phyloP scores from a whole-genome alignment of 1,139 yeast genomes.

The Debaryomyces sp. region DNA sequence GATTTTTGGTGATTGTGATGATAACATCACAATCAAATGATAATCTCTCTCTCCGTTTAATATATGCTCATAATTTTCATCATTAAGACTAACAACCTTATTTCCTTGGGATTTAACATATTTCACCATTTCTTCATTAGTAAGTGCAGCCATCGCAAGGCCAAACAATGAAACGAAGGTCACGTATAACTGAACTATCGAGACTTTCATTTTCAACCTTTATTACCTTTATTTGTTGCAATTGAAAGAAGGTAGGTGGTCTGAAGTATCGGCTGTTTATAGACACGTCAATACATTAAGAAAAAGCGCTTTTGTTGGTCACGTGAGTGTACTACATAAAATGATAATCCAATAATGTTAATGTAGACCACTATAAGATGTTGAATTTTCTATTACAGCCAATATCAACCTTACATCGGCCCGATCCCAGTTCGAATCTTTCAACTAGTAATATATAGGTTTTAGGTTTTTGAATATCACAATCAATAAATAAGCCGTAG shows the following conservation, averaged over 20 bases:
- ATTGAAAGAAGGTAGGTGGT: neutral
- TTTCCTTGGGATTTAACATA: slow-evolving; percentile 23
- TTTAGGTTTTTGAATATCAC: slow-evolving; percentile 27
- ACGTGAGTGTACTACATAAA: neutral
- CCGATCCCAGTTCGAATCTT: slow-evolving; percentile 51
- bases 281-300: slow-evolving; percentile 3
- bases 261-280: neutral
- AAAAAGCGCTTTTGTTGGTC: neutral
- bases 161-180: slow-evolving; percentile 17
- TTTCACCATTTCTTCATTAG: slow-evolving; percentile 29
- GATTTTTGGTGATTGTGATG: slow-evolving; percentile 73
- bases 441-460: slow-evolving; percentile 46
- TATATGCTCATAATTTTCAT: slow-evolving; percentile 58
- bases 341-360: neutral
- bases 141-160: slow-evolving; percentile 29
- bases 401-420: slow-evolving; percentile 37
- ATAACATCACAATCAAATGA: slow-evolving; percentile 64
- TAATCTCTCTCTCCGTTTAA: slow-evolving; percentile 74
- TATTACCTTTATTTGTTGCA: neutral
- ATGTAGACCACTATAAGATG: neutral
- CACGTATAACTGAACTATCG: slow-evolving; percentile 13
- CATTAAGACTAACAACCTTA: slow-evolving; percentile 48
- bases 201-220: slow-evolving; percentile 7
- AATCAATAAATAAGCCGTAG: slow-evolving; percentile 49
- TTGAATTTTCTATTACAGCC: slow-evolving; percentile 30